Percentiles rank a stretch among this genome's conserved stretches.
Conservation (phyloP, 1,139 yeast genomes). For the Sugiyamaella japonica region DNA sequence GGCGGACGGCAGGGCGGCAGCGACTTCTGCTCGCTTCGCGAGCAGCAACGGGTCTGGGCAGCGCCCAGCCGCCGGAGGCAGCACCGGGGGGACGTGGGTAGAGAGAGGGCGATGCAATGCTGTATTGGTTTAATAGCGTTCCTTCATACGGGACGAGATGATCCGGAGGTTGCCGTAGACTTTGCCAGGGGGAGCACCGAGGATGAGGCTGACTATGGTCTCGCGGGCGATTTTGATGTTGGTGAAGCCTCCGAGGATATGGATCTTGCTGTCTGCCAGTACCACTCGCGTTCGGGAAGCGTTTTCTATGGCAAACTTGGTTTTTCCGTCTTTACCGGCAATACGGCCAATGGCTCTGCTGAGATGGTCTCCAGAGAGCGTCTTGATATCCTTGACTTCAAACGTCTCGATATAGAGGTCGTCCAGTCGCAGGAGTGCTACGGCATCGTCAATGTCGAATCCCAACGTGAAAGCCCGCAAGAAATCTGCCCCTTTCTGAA, state of each 20-base stretch:
- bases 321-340: slow-evolving; percentile 99
- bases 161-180: slow-evolving; percentile 96
- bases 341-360: slow-evolving; percentile 99
- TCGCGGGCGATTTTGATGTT: slow-evolving; percentile 98
- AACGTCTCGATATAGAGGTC: slow-evolving; percentile 96
- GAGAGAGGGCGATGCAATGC: background rate
- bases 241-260: slow-evolving; percentile 93
- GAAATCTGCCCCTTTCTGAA: slow-evolving; percentile 97
- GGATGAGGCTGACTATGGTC: slow-evolving; percentile 87
- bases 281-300: slow-evolving; percentile 98
- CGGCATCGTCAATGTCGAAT: slow-evolving; percentile 94
- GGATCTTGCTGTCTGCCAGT: slow-evolving; percentile 93
- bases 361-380: slow-evolving; percentile 91
- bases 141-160: slow-evolving; percentile 95
- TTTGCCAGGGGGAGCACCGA: slow-evolving; percentile 98
- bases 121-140: slow-evolving; percentile 60
- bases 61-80: slow-evolving; percentile 9
- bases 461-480: slow-evolving; percentile 93
- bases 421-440: slow-evolving; percentile 88
- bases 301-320: slow-evolving; percentile 96
- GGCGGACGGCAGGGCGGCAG: no score
- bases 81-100: background rate
- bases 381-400: slow-evolving; percentile 95
- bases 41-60: slow-evolving; percentile 2
- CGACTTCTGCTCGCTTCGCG: no score